A percentile compares a stretch with the other conserved stretches of the same genome.
These are phyloP conservation scores for Jatropha podagrica DNA, from an alignment of 441 rosid genomes.

Conservation along the genomic window DNA sequence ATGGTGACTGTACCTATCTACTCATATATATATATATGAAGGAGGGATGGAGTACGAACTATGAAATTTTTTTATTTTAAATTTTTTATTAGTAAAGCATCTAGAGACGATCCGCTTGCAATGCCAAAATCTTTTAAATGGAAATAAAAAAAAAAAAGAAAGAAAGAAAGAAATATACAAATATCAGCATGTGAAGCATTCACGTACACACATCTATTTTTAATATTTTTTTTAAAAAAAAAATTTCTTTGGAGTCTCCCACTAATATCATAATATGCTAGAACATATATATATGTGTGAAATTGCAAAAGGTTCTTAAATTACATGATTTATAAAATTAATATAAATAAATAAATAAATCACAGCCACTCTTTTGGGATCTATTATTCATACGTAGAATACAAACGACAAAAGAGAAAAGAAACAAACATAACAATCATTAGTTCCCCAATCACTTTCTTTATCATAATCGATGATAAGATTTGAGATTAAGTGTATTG, in stretches of 20 bases:
- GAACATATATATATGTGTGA: background rate
- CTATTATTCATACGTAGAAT: background rate
- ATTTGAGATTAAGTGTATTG: background rate
- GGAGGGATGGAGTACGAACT: no score
- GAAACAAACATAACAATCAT: background rate
- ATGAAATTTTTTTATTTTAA: no score
- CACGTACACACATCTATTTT: no score
- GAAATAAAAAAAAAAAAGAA: no score
- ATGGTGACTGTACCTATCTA: no score
- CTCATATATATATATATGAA: no score
- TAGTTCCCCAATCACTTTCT: slow-evolving; percentile 22
- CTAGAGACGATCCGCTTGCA: no score
- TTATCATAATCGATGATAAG: background rate
- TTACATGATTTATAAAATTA: background rate
- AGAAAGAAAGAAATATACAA: no score
- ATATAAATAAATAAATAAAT: no score
- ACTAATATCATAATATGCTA: slow-evolving; percentile 1
- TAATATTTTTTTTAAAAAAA: background rate
- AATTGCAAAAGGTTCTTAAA: background rate
- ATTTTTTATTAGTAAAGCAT: no score
- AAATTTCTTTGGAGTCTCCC: slow-evolving; percentile 10
- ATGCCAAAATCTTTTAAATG: no score
- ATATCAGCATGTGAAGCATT: no score
- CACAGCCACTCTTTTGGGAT: background rate
- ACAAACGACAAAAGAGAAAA: background rate